Evolutionary conservation across 495 filamentous ascomycete species (phyloP), one percentile per base, ranked within the genome.

Genomic region (Evansstolkia leycettana): DNA sequence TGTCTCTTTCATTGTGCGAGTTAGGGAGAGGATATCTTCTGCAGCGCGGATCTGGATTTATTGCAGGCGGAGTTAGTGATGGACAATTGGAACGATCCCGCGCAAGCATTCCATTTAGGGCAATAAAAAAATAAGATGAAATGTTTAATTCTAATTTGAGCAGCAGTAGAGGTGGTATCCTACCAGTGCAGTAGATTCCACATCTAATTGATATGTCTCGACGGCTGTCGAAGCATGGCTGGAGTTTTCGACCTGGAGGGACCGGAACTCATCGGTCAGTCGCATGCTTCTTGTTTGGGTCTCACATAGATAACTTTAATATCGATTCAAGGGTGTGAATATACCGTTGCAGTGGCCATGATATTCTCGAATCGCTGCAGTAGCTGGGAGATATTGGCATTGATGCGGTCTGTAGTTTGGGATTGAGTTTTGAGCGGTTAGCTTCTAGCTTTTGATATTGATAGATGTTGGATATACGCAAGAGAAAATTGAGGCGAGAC

Each of bases 1-100:
- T n/a, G 72, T 65, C 45, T 84, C 80, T 53, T 84, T 81, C 60
- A 84, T 58, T 5, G 63, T 57, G 10, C 79, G 67, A 20, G 71
- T 79, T 10, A 84, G 48, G 8, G 66, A 60, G 25, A 81, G 60
- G 14, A 80, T 51, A 34, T 84, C 78, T 54, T 84, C 80, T 7
- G 72, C 72, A 9, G 75, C 67, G 29, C 73, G 73, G 46, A 80
- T 64, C 78, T 81, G 25, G 33, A 24, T 33, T 18, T 9, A 14
- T 34, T 12, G 16, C 18, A 16, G 16, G 9, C 8, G 17, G 24
- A 26, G 16, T 36, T 2, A 37, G n/a, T n/a, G n/a, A n/a, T n/a
- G n/a, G n/a, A n/a, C n/a, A n/a, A n/a, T n/a, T n/a, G n/a, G n/a
- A n/a, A n/a, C n/a, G n/a, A n/a, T n/a, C n/a, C n/a, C n/a, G n/a